Evolutionary conservation across 2,329 filamentous ascomycete genomes (phyloP).

Genomic region (Hirsutella minnesotensis): DNA sequence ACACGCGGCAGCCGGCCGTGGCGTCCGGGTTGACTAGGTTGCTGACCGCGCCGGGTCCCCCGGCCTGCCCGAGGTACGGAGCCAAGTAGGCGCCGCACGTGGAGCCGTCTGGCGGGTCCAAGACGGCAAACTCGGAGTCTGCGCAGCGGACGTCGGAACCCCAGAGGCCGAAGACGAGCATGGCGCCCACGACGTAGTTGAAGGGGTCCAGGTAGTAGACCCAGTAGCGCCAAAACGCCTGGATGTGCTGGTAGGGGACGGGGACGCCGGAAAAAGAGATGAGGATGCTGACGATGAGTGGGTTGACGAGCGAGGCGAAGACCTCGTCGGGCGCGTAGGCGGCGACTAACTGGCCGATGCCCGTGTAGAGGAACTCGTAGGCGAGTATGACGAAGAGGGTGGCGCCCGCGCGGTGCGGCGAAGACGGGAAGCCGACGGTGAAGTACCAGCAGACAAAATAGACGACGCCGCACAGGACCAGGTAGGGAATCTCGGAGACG

Average conservation of each 20-base stretch:
- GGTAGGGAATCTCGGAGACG: constrained; percentile 34
- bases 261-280: constrained; percentile 66
- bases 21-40: constrained; percentile 50
- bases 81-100: constrained; percentile 48
- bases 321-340: constrained; percentile 50
- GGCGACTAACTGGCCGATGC: constrained; percentile 51
- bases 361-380: constrained; percentile 49
- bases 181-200: constrained; percentile 46
- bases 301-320: constrained; percentile 46
- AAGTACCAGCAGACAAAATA: constrained; percentile 49
- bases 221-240: constrained; percentile 57
- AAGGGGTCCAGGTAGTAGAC: constrained; percentile 51
- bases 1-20: constrained; percentile 44
- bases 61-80: constrained; percentile 29
- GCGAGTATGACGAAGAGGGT: constrained; percentile 43
- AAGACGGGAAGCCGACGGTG: constrained; percentile 36
- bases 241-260: constrained; percentile 52
- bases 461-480: constrained; percentile 29
- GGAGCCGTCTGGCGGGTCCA: constrained; percentile 35
- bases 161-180: constrained; percentile 41
- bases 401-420: constrained; percentile 34
- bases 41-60: constrained; percentile 27
- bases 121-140: constrained; percentile 35
- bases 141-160: constrained; percentile 33
- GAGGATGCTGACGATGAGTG: constrained; percentile 42